Base-by-base conservation (phyloP, 2,329 filamentous ascomycete species). In the Sclerotinia glacialis region DNA sequence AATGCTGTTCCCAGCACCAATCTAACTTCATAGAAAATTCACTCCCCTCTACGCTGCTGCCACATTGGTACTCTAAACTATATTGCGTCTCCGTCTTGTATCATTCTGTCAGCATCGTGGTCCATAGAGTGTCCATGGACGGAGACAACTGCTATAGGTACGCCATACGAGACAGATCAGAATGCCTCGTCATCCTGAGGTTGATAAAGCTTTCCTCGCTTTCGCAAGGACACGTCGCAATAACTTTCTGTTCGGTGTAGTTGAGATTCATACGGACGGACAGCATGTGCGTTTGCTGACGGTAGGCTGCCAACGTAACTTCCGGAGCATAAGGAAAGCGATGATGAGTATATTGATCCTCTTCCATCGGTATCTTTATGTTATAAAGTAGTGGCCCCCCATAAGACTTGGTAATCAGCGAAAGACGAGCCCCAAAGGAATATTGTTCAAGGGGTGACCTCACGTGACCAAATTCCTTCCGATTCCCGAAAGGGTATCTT, bases 391-490 rank as follows among this genome's bases (percentile, higher is more conserved):
- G 60, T n/a, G 31, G n/a, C 16, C 40, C 40, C 58, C 34, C 23
- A 54, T 23, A 28, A 42, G 26, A 61, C 23, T 65, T 46, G 54
- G 64, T 61, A 52, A 65, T 65, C 54, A 53, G 54, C 26, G 64
- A 47, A 37, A 46, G 54, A 44, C 55, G 53, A 59, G 37, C 12
- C 11, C 18, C 49, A 23, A 34, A 65, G 64, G 54, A 61, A 60
- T 40, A 61, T 28, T 50, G n/a, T 44, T 26, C 55, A 49, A 34
- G 54, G 28, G 14, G 6, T 1, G 0, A 1, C 0, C 2, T 34
- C 54, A 60, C 64, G 54, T 65, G 64, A 65, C 14, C 5, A 0
- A n/a, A 34, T 46, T 23, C 46, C 56, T 52, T 59, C 31, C 18
- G 21, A 42, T 44, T 23, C 46, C n/a, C n/a, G n/a, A n/a, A n/a